Base-by-base conservation (phyloP, 2,329 filamentous ascomycete genomes). In the Eutypella sp. region DNA sequence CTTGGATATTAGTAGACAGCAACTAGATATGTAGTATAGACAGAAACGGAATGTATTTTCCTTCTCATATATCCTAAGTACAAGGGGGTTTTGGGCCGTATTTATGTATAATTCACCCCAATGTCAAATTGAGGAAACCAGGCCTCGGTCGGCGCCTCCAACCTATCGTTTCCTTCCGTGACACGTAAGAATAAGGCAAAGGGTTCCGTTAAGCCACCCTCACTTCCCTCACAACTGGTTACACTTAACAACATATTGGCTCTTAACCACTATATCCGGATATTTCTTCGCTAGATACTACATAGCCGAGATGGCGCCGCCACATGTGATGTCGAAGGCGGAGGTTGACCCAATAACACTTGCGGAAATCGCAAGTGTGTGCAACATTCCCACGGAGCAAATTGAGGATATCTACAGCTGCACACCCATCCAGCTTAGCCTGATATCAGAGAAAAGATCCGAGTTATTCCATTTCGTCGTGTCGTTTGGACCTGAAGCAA, bases 331-430 rank as follows among this genome's bases (percentile, higher is more conserved):
- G 38, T 45, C 41, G 11, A 16, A 40, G 15, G 13, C n/a, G 20
- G 43, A 48, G 8, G 38, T 51, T 27, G 38, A 46, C 37, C 13
- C 10, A 16, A 15, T 13, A 29, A 44, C 25, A 19, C n/a, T 51
- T 2, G 23, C 6, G 16, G 34, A 49, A 18, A 47, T 53, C 15
- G 29, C 51, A 11, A 36, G 42, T 29, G 22, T 20, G 13, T 53
- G 51, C 38, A 18, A 36, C n/a, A 41, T 51, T 13, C 20, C 33
- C 8, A 10, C 24, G 3, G 40, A 33, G 5, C 16, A 42, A 27
- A 49, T 54, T 18, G 45, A 48, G 22, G 47, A 52, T 38, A 43
- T 50, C n/a, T 54, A 54, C 47, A 8, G 15, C 13, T 54, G 51
- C 22, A 54, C 51, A 1, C 47, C 47, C 8, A 19, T 50, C 7